These are phyloP conservation scores for Fonsecaea pedrosoi DNA, from an alignment of 2,329 filamentous ascomycete genomes.

Conservation along the genomic window DNA sequence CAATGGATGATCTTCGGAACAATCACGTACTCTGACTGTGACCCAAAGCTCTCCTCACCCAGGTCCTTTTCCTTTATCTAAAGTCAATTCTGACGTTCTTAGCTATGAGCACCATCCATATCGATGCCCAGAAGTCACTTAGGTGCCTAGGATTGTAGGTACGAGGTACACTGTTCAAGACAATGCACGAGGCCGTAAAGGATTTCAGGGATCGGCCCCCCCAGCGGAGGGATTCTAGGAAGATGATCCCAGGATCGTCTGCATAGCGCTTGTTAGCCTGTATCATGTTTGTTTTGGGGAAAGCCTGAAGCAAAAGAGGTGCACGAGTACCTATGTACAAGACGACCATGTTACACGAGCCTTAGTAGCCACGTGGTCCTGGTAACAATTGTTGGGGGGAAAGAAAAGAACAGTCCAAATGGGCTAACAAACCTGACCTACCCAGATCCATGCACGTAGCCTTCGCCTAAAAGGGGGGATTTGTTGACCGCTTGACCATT, in stretches of 20 bases:
- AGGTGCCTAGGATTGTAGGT: background rate
- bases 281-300: background rate
- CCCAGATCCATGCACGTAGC: background rate
- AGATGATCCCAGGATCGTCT: conserved; percentile 6
- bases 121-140: background rate
- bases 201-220: background rate
- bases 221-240: background rate
- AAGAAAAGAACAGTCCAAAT: background rate
- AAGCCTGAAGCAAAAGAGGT: conserved; percentile 1
- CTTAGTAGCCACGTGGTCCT: conserved; percentile 19
- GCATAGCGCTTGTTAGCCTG: conserved; percentile 15
- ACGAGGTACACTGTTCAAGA: background rate
- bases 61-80: background rate
- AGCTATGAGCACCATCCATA: background rate
- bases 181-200: background rate
- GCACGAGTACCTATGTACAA: background rate
- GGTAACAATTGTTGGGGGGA: background rate
- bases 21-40: background rate
- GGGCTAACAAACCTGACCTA: background rate
- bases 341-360: conserved; percentile 11
- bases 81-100: background rate
- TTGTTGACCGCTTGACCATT: background rate
- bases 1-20: background rate
- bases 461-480: background rate
- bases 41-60: background rate